A percentile compares a stretch with the other conserved stretches of the same genome.
Evolutionary conservation across 495 filamentous ascomycete species (phyloP).

Genomic region (Aspergillus bertholletiae): DNA sequence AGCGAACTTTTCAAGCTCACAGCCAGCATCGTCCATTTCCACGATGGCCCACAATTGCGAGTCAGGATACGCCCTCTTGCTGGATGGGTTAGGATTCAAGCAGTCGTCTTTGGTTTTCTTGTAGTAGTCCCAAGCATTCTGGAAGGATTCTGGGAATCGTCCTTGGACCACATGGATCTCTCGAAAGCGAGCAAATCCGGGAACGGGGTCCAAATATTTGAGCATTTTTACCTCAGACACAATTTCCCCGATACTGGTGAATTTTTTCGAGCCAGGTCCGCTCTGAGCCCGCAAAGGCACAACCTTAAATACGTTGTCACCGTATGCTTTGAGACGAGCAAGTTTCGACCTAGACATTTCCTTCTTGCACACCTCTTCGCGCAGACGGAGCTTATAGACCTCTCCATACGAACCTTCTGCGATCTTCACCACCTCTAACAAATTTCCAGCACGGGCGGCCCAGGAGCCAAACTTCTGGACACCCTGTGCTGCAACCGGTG

Average conservation of each 20-base stretch:
- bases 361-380: constrained; percentile 32
- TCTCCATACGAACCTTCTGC: constrained; percentile 52
- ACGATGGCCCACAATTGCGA: constrained; percentile 75
- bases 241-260: constrained; percentile 51
- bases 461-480: constrained; percentile 42
- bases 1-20: constrained; percentile 62
- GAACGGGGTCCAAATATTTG: constrained; percentile 70
- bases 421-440: constrained; percentile 45
- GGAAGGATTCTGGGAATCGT: constrained; percentile 57
- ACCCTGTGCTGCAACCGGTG: constrained; percentile 32
- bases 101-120: constrained; percentile 57
- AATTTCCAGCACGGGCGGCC: constrained; percentile 37
- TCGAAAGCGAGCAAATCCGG: constrained; percentile 90
- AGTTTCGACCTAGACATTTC: constrained; percentile 41
- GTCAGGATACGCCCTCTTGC: constrained; percentile 55
- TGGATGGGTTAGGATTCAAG: constrained; percentile 63
- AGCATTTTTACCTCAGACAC: constrained; percentile 70
- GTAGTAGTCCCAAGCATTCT: constrained; percentile 62
- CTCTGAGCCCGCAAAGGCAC: constrained; percentile 44
- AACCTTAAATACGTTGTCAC: constrained; percentile 48
- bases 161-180: constrained; percentile 72
- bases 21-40: constrained; percentile 85
- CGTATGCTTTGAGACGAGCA: constrained; percentile 36
- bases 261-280: constrained; percentile 43
- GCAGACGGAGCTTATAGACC: constrained; percentile 45